These are phyloP conservation scores for Alternaria burnsii DNA, from an alignment of 2,329 filamentous ascomycete species.

Conservation along the genomic window DNA sequence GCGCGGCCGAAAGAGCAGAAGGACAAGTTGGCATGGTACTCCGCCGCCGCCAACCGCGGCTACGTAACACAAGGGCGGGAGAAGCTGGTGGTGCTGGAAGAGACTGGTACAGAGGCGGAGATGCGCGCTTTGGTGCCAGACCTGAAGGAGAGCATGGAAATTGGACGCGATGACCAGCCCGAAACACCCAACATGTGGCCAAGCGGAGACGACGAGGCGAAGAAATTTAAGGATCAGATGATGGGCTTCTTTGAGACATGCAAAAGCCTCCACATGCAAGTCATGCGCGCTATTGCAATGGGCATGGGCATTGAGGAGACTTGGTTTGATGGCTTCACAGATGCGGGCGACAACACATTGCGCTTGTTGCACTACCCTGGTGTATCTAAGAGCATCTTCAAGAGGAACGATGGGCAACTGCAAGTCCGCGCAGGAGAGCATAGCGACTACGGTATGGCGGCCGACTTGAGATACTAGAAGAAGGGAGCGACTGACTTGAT, in stretches of 20 bases:
- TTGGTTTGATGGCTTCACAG: constrained; percentile 81
- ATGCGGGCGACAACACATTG: constrained; percentile 62
- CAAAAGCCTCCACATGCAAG: constrained; percentile 75
- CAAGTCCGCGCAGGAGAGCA: constrained; percentile 82
- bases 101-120: constrained; percentile 47
- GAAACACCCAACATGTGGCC: constrained; percentile 83
- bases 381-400: constrained; percentile 71
- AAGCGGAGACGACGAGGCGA: constrained; percentile 60
- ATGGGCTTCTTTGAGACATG: constrained; percentile 76
- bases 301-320: constrained; percentile 74
- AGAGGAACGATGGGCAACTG: constrained; percentile 71
- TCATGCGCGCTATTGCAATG: constrained; percentile 87
- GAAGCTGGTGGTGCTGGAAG: constrained; percentile 50
- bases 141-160: constrained; percentile 68
- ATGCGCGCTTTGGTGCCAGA: constrained; percentile 50
- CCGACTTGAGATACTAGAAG: fast-evolving
- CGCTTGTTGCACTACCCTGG: constrained; percentile 80
- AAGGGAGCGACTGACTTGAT: constrained; percentile 13
- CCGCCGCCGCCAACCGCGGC: constrained; percentile 59
- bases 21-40: constrained; percentile 52
- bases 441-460: constrained; percentile 65
- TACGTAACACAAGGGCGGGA: constrained; percentile 58
- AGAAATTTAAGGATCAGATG: constrained; percentile 76
- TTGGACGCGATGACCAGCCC: constrained; percentile 67
- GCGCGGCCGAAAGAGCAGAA: constrained; percentile 49